These are phyloP conservation scores for Xylaria sp. DNA, from an alignment of 2,329 filamentous ascomycete genomes.

Conservation along the genomic window DNA sequence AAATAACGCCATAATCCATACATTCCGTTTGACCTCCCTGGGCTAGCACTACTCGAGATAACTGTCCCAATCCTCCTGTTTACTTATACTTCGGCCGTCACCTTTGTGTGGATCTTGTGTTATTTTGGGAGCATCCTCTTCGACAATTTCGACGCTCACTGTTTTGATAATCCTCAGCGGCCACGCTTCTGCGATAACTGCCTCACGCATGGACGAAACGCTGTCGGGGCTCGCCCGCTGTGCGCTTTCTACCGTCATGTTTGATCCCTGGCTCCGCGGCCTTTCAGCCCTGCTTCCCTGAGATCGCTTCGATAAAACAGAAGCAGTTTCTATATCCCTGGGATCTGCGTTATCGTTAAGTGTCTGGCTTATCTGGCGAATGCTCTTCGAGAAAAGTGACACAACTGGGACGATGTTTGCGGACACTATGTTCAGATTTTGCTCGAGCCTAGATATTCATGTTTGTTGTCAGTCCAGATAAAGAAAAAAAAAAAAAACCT, in stretches of 20 bases:
- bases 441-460: conserved; percentile 45
- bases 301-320: conserved; percentile 39
- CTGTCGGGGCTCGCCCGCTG: conserved; percentile 38
- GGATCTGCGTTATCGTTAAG: conserved; percentile 35
- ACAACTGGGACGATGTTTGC: conserved; percentile 52
- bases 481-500: too few species aligned
- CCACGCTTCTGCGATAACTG: conserved; percentile 44
- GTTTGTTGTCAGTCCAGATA: neutral
- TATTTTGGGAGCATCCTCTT: conserved; percentile 48
- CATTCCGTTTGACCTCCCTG: neutral
- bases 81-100: conserved; percentile 21
- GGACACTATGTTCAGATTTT: conserved; percentile 52
- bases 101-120: conserved; percentile 32
- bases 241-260: conserved; percentile 45
- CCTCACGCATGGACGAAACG: conserved; percentile 25
- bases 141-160: conserved; percentile 51
- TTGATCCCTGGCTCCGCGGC: conserved; percentile 41
- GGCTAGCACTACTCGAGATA: conserved; percentile 21
- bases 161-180: conserved; percentile 53
- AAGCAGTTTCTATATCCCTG: conserved; percentile 35
- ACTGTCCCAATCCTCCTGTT: conserved; percentile 38
- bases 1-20: neutral
- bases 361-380: conserved; percentile 39
- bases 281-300: conserved; percentile 32
- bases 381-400: conserved; percentile 45